Conservation (phyloP, 768 basidiomycete species). For the Suillus paluster region DNA sequence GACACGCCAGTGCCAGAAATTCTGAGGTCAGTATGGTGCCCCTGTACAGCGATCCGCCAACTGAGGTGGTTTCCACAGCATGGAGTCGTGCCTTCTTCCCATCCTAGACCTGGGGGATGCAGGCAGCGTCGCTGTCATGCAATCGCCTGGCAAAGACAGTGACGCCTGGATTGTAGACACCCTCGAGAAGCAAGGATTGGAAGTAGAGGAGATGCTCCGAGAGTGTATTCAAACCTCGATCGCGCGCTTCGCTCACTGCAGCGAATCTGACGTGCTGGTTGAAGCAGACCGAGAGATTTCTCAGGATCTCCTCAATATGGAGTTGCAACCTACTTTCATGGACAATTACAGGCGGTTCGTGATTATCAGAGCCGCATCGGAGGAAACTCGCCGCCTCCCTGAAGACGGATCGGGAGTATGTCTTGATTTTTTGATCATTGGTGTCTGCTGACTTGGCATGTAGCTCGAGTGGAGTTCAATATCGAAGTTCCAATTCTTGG, state of each 20-base stretch:
- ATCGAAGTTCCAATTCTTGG: conserved; percentile 57
- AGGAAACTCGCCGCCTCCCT: conserved; percentile 20
- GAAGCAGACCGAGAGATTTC: conserved; percentile 47
- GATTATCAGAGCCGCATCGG: conserved; percentile 49
- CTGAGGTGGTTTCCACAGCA: conserved; percentile 3
- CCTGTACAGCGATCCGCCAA: neutral
- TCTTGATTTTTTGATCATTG: conserved; percentile 16
- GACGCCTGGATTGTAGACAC: conserved; percentile 20
- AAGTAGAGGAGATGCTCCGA: conserved; percentile 45
- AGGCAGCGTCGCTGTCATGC: conserved; percentile 58
- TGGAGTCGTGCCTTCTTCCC: conserved; percentile 17
- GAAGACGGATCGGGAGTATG: conserved; percentile 47
- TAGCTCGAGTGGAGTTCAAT: conserved; percentile 63
- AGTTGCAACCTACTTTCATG: conserved; percentile 67
- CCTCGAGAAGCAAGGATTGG: neutral
- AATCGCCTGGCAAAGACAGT: conserved; percentile 48
- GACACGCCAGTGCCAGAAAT: conserved; percentile 14
- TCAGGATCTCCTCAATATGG: conserved; percentile 55
- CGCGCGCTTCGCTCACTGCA: conserved; percentile 27
- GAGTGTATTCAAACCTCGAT: conserved; percentile 38
- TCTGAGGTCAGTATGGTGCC: neutral
- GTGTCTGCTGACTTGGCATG: conserved; percentile 12
- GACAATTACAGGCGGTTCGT: conserved; percentile 67
- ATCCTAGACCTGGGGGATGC: conserved; percentile 45
- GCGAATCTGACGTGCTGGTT: conserved; percentile 42